Evolutionary conservation across 2,329 filamentous ascomycete genomes (phyloP), one percentile per base, ranked within the genome.

Genomic region (Fusarium falciforme): DNA sequence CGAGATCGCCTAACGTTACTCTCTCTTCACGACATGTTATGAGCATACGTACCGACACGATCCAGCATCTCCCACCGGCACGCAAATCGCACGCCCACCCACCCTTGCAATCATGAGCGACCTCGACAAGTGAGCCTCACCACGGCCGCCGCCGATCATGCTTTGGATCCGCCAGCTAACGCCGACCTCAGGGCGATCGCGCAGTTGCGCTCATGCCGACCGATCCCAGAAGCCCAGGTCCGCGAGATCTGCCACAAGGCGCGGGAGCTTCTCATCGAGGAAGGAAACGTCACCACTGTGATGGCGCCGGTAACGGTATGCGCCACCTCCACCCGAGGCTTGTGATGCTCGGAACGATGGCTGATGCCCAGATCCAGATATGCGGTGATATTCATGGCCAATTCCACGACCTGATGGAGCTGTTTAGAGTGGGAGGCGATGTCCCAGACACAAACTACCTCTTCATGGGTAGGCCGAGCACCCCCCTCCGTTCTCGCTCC

Each of bases 181-280:
- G 5, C 42, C 47, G 22, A 63, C 52, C 61, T 22, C 67, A 98
- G 96, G 85, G 95, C 95, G 68, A 99, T 99, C 81, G 93, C 94
- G 83, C 95, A 98, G 84, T 89, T 99, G 81, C 94, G 96, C 87
- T 93, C 95, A 81, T 99, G 96, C 85, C 94, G 95, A 72, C 95
- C 96, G 64, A 99, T 99, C 77, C 96, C 96, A 72, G 96, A 99
- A 86, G 89, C 92, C 44, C 94, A 98, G 85, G 97, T 99, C 71
- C 93, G 96, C 81, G 96, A 99, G 85, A 89, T 99, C 78, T 98
- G 96, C 85, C 96, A 98, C 88, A 98, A 98, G 82, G 96, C 96
- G 61, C 91, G 96, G 74, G 96, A 99, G 86, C 89, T 99, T 64
- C 86, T 99, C 75, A 98, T 99, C 72, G 96, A 98, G 84, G 96